Percentiles rank a stretch among this genome's conserved stretches.
These are phyloP conservation scores for Paraurostyla sp. DNA, from an alignment of 73 alveolate species.

Conservation along the genomic window DNA sequence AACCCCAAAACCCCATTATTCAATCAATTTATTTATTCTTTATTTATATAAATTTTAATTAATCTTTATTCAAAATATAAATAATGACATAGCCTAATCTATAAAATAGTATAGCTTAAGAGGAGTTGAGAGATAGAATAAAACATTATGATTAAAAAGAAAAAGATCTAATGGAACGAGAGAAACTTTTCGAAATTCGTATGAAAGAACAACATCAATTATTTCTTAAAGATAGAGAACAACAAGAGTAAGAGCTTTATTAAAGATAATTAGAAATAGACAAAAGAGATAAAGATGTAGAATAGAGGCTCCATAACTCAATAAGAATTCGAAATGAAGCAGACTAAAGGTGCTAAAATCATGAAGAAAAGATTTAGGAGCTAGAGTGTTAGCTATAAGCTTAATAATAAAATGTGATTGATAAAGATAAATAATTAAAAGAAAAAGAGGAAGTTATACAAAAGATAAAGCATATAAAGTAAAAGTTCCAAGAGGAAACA, in stretches of 20 bases:
- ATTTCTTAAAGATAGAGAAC: background rate
- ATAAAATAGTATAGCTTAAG: background rate
- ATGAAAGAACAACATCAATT: background rate
- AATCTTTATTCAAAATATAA: background rate
- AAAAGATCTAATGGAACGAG: constrained; percentile 31
- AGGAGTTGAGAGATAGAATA: constrained; percentile 18
- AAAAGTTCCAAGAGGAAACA: no score
- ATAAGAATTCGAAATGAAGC: no score
- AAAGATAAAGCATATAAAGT: no score
- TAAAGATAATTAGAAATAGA: no score
- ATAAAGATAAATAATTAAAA: no score
- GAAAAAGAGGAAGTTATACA: no score
- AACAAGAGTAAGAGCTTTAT: background rate
- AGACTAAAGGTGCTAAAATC: no score
- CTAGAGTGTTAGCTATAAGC: no score
- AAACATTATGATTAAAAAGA: constrained; percentile 48
- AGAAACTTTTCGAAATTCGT: constrained; percentile 14
- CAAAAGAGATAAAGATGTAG: background rate
- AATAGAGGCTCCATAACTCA: no score
- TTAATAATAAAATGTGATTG: no score
- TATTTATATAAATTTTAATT: background rate
- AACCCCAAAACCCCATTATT: constrained; percentile 16
- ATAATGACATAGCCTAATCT: background rate
- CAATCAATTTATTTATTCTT: background rate
- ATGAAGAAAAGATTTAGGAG: no score